Evolutionary conservation across 225 moss, liverwort and hornwort genomes (phyloP).

Genomic region (Pseudisothecium myosuroides): DNA sequence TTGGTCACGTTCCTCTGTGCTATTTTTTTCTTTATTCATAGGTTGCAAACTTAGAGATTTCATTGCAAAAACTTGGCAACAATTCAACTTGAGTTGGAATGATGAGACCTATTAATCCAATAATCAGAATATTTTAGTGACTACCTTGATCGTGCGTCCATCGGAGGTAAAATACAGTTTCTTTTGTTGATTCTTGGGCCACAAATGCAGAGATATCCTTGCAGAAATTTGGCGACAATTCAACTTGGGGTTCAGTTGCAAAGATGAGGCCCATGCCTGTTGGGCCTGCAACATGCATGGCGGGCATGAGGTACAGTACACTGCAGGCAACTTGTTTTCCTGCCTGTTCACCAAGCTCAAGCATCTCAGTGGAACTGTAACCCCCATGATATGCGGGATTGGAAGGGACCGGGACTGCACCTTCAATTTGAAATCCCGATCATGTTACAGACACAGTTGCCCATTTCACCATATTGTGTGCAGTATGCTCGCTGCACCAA

Average conservation of each 20-base stretch:
- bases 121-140: too few species aligned
- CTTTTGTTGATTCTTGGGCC: background rate
- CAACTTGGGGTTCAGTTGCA: background rate
- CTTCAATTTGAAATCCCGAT: background rate
- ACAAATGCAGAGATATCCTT: background rate
- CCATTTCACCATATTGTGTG: too few species aligned
- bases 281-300: background rate
- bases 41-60: background rate
- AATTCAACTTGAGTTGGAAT: background rate
- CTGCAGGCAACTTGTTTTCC: background rate
- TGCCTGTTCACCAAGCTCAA: background rate
- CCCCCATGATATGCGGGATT: background rate
- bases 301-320: background rate
- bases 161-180: too few species aligned
- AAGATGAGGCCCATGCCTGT: background rate
- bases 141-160: too few species aligned
- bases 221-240: background rate
- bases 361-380: background rate
- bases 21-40: too few species aligned
- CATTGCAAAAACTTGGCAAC: background rate
- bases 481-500: too few species aligned
- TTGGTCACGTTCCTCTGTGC: too few species aligned
- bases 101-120: background rate
- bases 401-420: background rate
- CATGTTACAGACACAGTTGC: background rate